A percentile compares a stretch with the other conserved stretches of the same genome.
These are phyloP conservation scores for Debaryomyces fabryi DNA, from an alignment of 1,139 yeast species.

Conservation along the genomic window DNA sequence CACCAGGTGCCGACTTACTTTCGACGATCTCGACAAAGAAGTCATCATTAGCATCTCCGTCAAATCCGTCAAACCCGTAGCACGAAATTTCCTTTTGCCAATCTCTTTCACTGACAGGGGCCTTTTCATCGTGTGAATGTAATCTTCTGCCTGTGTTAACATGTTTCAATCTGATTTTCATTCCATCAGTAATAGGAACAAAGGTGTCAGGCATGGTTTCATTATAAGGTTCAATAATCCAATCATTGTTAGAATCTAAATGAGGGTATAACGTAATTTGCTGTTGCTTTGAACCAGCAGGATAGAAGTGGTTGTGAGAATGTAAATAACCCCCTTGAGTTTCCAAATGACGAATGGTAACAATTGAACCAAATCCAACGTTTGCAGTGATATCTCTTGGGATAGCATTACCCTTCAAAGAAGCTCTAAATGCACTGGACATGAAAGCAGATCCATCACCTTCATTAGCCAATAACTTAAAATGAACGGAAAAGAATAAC, in stretches of 20 bases:
- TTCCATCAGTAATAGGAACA: conserved; percentile 72
- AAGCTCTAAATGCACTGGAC: conserved; percentile 85
- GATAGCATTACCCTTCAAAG: conserved; percentile 68
- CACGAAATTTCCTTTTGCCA: conserved; percentile 96
- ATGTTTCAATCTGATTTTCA: conserved; percentile 79
- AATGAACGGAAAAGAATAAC: conserved; percentile 78
- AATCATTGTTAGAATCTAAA: conserved; percentile 82
- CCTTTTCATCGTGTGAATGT: conserved; percentile 94
- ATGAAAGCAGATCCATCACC: conserved; percentile 91
- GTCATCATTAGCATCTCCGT: conserved; percentile 95
- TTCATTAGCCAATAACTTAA: conserved; percentile 65
- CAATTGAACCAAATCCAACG: conserved; percentile 84
- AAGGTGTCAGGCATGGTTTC: conserved; percentile 55
- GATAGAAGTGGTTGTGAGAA: conserved; percentile 83
- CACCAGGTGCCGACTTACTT: conserved; percentile 55
- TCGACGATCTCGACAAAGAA: conserved; percentile 86
- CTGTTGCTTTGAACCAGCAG: conserved; percentile 93
- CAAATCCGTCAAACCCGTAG: conserved; percentile 89
- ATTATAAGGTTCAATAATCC: conserved; percentile 76
- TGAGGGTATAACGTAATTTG: conserved; percentile 94
- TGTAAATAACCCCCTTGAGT: conserved; percentile 96
- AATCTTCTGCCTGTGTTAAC: conserved; percentile 71
- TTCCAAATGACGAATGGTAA: conserved; percentile 78
- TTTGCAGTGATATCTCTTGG: conserved; percentile 74
- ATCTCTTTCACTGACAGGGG: conserved; percentile 89